Conservation (phyloP, 805 yeast species). For the Hanseniaspora valbyensis region DNA sequence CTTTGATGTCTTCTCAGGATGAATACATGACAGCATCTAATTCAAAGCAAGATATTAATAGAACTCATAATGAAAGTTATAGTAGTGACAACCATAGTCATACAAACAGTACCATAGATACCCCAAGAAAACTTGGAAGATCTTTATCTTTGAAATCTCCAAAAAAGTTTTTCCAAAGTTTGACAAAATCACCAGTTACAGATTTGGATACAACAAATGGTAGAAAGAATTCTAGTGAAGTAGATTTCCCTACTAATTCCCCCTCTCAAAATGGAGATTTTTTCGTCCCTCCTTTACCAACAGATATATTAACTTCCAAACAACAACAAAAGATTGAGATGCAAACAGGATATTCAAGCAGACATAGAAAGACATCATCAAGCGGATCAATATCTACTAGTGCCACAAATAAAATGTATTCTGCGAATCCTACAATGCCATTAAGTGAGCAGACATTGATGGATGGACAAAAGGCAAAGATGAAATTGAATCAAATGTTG, state of each 20-base stretch:
- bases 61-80: background rate
- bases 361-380: background rate
- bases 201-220: conserved; percentile 1
- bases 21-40: conserved; percentile 5
- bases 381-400: background rate
- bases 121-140: conserved; percentile 23
- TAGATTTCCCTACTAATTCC: background rate
- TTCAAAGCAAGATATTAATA: conserved; percentile 1
- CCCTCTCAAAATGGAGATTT: background rate
- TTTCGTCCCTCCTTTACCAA: background rate
- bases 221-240: background rate
- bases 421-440: conserved; percentile 11
- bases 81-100: background rate
- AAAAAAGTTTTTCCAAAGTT: conserved; percentile 17
- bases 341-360: background rate
- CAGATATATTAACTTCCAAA: background rate
- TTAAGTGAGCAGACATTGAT: conserved; percentile 15
- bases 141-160: conserved; percentile 29
- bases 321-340: conserved; percentile 1
- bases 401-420: conserved; percentile 7
- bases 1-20: background rate
- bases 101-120: background rate
- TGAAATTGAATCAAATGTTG: conserved; percentile 11
- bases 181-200: conserved; percentile 7
- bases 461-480: conserved; percentile 13